These are phyloP conservation scores for Nitzschia inconspicua DNA, from an alignment of 108 stramenopile genomes.

Conservation along the genomic window DNA sequence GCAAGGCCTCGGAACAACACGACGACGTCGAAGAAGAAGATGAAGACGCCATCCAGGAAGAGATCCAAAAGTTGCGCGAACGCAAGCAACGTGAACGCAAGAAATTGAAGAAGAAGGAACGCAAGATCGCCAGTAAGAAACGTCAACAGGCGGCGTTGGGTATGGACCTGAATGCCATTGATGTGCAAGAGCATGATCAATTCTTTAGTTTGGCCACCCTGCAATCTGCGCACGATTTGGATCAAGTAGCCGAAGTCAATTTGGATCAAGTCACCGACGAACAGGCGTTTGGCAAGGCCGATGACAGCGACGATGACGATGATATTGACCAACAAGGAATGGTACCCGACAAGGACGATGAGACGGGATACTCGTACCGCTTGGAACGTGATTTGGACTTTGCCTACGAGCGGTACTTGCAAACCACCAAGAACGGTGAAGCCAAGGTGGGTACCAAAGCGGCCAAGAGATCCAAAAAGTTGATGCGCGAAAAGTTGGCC, in stretches of 20 bases:
- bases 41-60: constrained; percentile 76
- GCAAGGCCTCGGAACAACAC: constrained; percentile 23
- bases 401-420: constrained; percentile 82
- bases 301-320: constrained; percentile 34
- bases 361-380: constrained; percentile 47
- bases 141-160: constrained; percentile 80
- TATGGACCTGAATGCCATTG: constrained; percentile 88
- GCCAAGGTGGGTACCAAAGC: constrained; percentile 79
- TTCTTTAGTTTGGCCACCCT: constrained; percentile 80
- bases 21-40: constrained; percentile 72
- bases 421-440: constrained; percentile 65
- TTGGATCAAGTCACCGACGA: constrained; percentile 71
- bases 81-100: constrained; percentile 76
- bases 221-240: constrained; percentile 54
- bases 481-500: constrained; percentile 65
- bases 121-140: constrained; percentile 76
- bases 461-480: constrained; percentile 81
- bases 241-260: constrained; percentile 77
- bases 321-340: constrained; percentile 24
- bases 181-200: constrained; percentile 80
- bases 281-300: constrained; percentile 57
- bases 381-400: constrained; percentile 84
- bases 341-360: constrained; percentile 32
- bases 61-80: constrained; percentile 62
- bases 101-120: constrained; percentile 87